A percentile compares a stretch with the other conserved stretches of the same genome.
These are phyloP conservation scores for Kwoniella heveanensis DNA, from an alignment of 768 basidiomycete genomes.

Conservation along the genomic window DNA sequence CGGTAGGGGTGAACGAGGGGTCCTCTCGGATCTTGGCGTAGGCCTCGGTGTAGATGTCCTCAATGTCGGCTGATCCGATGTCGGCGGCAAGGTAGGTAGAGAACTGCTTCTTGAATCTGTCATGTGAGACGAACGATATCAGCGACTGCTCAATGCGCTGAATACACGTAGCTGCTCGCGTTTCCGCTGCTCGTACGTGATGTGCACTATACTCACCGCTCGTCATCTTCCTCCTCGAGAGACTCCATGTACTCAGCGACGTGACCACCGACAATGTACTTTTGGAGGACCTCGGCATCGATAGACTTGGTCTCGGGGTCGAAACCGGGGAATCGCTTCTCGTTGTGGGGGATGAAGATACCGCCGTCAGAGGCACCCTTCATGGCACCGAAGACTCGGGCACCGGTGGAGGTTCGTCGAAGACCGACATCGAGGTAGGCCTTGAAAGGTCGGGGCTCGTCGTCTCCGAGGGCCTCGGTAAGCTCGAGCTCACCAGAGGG, in stretches of 20 bases:
- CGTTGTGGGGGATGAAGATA: conserved; percentile 95
- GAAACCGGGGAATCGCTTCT: conserved; percentile 97
- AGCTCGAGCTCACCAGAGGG: conserved; percentile 81
- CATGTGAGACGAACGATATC: no score
- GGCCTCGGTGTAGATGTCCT: conserved; percentile 90
- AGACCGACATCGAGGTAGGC: conserved; percentile 97
- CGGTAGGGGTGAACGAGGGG: conserved; percentile 82
- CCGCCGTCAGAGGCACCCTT: conserved; percentile 99
- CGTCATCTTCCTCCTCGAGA: conserved; percentile 98
- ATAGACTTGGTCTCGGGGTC: conserved; percentile 90
- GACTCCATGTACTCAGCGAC: conserved; percentile 99
- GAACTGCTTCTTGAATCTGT: conserved; percentile 96
- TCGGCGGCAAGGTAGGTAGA: conserved; percentile 92
- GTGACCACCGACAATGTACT: conserved; percentile 97
- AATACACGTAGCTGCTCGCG: no score
- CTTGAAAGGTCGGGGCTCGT: conserved; percentile 98
- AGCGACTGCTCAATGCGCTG: no score
- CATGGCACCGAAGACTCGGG: conserved; percentile 96
- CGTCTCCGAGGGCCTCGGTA: conserved; percentile 87
- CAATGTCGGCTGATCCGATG: conserved; percentile 92
- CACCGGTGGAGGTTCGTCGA: conserved; percentile 94
- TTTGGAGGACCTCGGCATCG: conserved; percentile 90
- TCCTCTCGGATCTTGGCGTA: conserved; percentile 96
- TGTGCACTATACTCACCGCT: conserved; percentile 60
- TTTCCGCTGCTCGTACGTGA: no score